Conservation (phyloP, 257 asterid genomes). For the Plectranthus barbatus region DNA sequence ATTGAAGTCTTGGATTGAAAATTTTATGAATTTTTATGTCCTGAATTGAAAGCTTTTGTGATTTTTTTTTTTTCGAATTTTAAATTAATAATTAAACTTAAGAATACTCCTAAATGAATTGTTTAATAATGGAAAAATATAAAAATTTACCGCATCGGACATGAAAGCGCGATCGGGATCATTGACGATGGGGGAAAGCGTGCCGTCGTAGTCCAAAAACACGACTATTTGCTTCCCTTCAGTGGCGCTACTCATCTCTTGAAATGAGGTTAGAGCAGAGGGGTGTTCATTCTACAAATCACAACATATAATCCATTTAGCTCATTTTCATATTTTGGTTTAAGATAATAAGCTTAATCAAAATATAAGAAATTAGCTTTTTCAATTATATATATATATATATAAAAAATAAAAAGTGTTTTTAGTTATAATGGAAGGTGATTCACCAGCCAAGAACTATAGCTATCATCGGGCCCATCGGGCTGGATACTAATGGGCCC, state of each 20-base stretch:
- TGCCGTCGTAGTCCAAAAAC: conserved; percentile 80
- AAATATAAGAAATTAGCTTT: not conserved
- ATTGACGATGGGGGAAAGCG: conserved; percentile 67
- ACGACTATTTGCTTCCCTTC: conserved; percentile 50
- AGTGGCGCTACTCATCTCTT: conserved; percentile 18
- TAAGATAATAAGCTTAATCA: no score
- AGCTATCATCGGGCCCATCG: conserved; percentile 16
- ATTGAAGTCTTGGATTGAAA: no score
- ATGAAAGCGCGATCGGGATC: conserved; percentile 81
- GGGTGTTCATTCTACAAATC: conserved; percentile 48
- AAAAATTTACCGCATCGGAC: conserved; percentile 52
- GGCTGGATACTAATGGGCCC: conserved; percentile 18
- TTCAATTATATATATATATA: not conserved
- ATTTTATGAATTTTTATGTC: no score
- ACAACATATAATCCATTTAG: not conserved
- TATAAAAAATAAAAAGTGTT: no score
- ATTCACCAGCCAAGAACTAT: conserved; percentile 57
- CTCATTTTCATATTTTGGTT: not conserved
- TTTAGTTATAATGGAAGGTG: not conserved
- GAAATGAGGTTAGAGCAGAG: conserved; percentile 42
- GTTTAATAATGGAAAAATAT: not conserved
- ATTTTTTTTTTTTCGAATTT: no score
- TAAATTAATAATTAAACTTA: no score
- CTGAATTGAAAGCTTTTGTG: no score
- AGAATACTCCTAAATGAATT: no score